These are phyloP conservation scores for Secale cereale DNA, from an alignment of 176 grass and related monocot genomes.

Conservation along the genomic window DNA sequence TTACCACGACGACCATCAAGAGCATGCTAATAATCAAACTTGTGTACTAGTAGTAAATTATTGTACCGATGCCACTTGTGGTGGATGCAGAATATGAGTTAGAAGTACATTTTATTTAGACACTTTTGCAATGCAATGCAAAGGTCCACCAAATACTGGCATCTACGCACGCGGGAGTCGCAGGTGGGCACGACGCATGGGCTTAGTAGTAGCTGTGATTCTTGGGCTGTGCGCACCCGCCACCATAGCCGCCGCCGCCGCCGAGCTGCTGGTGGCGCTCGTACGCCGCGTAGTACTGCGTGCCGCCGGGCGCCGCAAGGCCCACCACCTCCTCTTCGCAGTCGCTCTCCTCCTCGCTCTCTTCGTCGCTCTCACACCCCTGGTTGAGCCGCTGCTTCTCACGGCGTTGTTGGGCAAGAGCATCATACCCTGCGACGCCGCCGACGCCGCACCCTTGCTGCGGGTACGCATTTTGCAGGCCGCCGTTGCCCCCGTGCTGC, in stretches of 20 bases:
- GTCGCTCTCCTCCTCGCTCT: conserved; percentile 32
- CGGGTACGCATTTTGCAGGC: too few species aligned
- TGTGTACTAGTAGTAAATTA: not conserved
- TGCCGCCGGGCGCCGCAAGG: not conserved
- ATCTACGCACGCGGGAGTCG: not conserved
- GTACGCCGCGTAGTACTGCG: not conserved
- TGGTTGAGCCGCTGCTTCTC: too few species aligned
- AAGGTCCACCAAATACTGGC: not conserved
- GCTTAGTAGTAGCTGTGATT: not conserved
- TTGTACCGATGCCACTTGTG: not conserved
- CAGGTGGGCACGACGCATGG: not conserved
- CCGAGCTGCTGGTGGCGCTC: not conserved
- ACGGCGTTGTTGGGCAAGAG: too few species aligned
- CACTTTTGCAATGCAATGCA: not conserved
- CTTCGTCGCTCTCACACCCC: not conserved
- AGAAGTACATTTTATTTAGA: conserved; percentile 16
- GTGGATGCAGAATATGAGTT: not conserved
- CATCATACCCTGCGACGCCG: too few species aligned
- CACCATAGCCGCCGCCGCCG: not conserved
- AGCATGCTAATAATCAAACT: conserved; percentile 4
- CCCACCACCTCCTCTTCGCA: conserved; percentile 23
- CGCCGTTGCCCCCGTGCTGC: not conserved
- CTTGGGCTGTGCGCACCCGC: not conserved
- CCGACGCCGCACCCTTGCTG: too few species aligned
- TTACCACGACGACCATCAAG: not conserved